Evolutionary conservation across 1,284 basidiomycete genomes (phyloP).

Genomic region (Ustilago bromivora): DNA sequence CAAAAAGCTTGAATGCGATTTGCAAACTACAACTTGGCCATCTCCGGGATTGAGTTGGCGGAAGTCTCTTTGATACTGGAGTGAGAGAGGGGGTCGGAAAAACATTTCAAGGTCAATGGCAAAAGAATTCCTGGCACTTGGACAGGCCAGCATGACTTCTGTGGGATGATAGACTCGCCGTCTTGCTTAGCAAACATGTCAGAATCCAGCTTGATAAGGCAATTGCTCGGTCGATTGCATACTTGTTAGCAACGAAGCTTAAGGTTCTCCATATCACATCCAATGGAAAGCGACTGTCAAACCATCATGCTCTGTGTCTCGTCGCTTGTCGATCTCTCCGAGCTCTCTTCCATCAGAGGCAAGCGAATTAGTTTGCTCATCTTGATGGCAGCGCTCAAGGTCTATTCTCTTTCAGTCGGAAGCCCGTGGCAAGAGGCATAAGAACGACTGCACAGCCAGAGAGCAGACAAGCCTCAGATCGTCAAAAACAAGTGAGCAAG

Average conservation of each 20-base stretch:
- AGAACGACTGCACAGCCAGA: background rate
- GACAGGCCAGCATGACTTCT: slow-evolving; percentile 2
- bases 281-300: background rate
- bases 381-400: background rate
- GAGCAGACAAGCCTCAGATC: background rate
- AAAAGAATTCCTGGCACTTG: background rate
- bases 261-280: background rate
- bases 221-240: background rate
- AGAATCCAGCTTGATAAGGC: background rate
- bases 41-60: too few species aligned
- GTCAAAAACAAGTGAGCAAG: background rate
- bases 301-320: background rate
- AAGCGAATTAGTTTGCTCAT: background rate
- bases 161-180: slow-evolving; percentile 3
- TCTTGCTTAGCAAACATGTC: slow-evolving; percentile 8
- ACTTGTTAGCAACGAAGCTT: background rate
- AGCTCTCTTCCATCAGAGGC: background rate
- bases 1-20: too few species aligned
- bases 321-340: background rate
- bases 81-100: background rate
- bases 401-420: background rate
- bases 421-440: slow-evolving; percentile 2
- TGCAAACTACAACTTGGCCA: too few species aligned
- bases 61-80: background rate
- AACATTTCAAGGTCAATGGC: background rate